Percentiles rank a stretch among this genome's conserved stretches.
Conservation (phyloP, 2,329 filamentous ascomycete genomes). For the Coniochaeta ligniaria region DNA sequence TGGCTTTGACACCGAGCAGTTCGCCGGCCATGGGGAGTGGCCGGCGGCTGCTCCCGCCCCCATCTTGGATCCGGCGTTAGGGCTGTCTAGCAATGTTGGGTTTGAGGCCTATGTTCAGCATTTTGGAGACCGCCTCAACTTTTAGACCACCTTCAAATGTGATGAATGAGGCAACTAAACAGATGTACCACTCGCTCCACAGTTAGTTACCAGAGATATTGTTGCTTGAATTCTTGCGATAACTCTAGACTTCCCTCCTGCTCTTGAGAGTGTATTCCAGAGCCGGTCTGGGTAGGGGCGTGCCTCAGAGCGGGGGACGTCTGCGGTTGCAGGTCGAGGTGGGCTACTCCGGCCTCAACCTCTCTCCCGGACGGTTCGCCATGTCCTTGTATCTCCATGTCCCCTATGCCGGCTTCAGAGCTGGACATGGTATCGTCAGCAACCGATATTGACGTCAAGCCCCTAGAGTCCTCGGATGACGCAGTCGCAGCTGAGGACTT, state of each 20-base stretch:
- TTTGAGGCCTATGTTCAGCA: conserved; percentile 3
- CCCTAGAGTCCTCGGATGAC: neutral
- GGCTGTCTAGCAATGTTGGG: conserved; percentile 1
- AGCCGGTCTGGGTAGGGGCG: neutral
- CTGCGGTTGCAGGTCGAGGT: neutral
- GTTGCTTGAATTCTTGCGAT: neutral
- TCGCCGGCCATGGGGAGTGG: neutral
- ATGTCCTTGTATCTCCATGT: neutral
- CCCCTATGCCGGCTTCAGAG: neutral
- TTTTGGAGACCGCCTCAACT: conserved; percentile 2
- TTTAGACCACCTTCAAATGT: neutral
- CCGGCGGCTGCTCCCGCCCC: neutral
- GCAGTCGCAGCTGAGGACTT: neutral
- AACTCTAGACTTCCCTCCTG: neutral
- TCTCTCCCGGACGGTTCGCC: neutral
- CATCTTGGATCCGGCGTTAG: neutral
- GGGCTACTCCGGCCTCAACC: neutral
- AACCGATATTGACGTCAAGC: neutral
- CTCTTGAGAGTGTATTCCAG: neutral
- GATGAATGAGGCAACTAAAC: too few species aligned
- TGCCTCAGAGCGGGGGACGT: neutral
- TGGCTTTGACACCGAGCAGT: neutral
- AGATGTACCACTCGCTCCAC: too few species aligned
- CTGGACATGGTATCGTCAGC: neutral
- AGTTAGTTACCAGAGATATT: neutral